Percentiles rank a stretch among this genome's conserved stretches.
These are phyloP conservation scores for Mycena belliarum DNA, from an alignment of 768 basidiomycete species.

Conservation along the genomic window DNA sequence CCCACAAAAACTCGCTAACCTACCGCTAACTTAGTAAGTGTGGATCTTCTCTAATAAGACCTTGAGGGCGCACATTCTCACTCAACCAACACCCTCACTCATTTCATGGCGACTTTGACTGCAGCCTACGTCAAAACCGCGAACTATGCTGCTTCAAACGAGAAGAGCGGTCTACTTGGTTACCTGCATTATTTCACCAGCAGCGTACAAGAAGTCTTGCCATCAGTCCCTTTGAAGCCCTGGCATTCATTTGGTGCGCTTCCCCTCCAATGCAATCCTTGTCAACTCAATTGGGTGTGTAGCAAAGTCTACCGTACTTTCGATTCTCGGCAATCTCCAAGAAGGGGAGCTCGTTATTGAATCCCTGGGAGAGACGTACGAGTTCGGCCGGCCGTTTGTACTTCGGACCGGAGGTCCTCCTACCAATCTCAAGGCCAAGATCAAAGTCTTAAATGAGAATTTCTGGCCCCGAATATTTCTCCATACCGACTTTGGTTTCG, in stretches of 20 bases:
- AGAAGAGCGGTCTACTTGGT: constrained; percentile 6
- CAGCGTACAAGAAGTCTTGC: constrained; percentile 12
- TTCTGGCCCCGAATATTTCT: constrained; percentile 46
- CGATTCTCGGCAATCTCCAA: constrained; percentile 11
- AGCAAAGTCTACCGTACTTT: constrained; percentile 16
- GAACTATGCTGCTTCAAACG: constrained; percentile 11
- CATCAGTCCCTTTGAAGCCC: neutral
- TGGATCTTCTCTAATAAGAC: too few species aligned
- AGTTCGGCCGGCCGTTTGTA: constrained; percentile 15
- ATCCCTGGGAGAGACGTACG: constrained; percentile 11
- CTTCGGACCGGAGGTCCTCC: constrained; percentile 12
- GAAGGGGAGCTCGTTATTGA: constrained; percentile 12
- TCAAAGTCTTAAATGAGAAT: constrained; percentile 35
- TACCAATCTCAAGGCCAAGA: constrained; percentile 11
- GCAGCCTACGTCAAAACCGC: constrained; percentile 20
- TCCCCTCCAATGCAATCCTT: neutral
- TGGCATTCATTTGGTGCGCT: constrained; percentile 11
- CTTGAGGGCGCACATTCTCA: too few species aligned
- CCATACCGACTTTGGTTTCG: constrained; percentile 22
- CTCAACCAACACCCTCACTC: too few species aligned
- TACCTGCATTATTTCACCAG: constrained; percentile 14
- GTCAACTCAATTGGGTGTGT: neutral
- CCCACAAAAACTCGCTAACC: too few species aligned
- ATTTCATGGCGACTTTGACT: constrained; percentile 13
- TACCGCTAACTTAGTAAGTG: too few species aligned